Percentiles rank a stretch among this genome's conserved stretches.
Evolutionary conservation across 1,139 yeast genomes (phyloP).

Genomic region (Hyphopichia wangnamkhiaoensis): DNA sequence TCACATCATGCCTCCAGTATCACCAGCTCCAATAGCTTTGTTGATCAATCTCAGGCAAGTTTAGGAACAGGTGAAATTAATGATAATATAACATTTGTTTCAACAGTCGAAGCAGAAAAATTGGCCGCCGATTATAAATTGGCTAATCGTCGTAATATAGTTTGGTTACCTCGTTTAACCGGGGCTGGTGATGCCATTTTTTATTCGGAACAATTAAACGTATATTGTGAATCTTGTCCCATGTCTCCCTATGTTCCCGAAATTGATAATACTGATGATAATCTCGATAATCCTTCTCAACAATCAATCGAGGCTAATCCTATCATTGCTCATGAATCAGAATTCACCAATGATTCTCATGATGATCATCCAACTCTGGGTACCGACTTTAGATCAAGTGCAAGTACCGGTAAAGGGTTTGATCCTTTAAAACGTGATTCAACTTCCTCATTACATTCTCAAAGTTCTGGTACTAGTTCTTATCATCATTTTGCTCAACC

Average conservation of each 20-base stretch:
- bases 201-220: slow-evolving; percentile 58
- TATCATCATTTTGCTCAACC: slow-evolving; percentile 49
- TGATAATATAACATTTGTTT: slow-evolving; percentile 17
- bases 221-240: slow-evolving; percentile 60
- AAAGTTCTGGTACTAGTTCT: slow-evolving; percentile 25
- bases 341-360: slow-evolving; percentile 1
- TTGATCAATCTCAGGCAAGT: no score
- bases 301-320: slow-evolving; percentile 26
- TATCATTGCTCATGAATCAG: slow-evolving; percentile 13
- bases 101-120: slow-evolving; percentile 40
- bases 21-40: background rate
- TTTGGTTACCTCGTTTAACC: slow-evolving; percentile 60
- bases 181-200: slow-evolving; percentile 57
- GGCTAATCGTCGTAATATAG: slow-evolving; percentile 27
- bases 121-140: slow-evolving; percentile 32
- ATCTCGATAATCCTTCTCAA: slow-evolving; percentile 31
- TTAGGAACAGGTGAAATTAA: slow-evolving; percentile 6
- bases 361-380: background rate
- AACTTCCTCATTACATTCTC: slow-evolving; percentile 32
- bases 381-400: slow-evolving; percentile 3
- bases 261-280: slow-evolving; percentile 12
- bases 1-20: slow-evolving; percentile 8
- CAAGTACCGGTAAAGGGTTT: slow-evolving; percentile 11
- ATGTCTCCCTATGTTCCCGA: slow-evolving; percentile 26
- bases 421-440: slow-evolving; percentile 43